Percentiles rank a stretch among this genome's conserved stretches.
These are phyloP conservation scores for Daldinia bambusicola DNA, from an alignment of 495 filamentous ascomycete genomes.

Conservation along the genomic window DNA sequence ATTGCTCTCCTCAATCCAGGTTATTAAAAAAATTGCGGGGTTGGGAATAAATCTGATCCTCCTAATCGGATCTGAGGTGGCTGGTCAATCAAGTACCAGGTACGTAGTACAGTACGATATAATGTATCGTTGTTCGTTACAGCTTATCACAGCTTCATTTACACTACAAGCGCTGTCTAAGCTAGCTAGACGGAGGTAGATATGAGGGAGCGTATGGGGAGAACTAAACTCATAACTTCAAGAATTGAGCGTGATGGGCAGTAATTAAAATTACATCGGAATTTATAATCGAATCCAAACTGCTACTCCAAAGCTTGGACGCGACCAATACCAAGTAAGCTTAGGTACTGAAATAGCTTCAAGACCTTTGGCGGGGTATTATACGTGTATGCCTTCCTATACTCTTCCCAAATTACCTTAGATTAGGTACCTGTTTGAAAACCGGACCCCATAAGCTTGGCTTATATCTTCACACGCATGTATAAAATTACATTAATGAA, in stretches of 20 bases:
- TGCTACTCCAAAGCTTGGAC: no score
- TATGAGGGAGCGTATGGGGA: no score
- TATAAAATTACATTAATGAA: background rate
- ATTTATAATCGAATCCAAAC: no score
- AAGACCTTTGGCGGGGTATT: background rate
- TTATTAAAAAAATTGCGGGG: background rate
- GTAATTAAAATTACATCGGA: no score
- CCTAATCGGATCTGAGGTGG: constrained; percentile 1
- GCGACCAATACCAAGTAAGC: background rate
- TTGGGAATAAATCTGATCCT: background rate
- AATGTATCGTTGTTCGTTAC: no score
- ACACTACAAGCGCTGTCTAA: no score
- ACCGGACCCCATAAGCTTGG: background rate
- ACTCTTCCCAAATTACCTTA: background rate
- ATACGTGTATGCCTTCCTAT: no score
- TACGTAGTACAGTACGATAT: no score
- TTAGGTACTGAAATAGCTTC: background rate
- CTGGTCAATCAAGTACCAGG: background rate
- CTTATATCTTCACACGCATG: background rate
- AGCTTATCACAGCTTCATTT: no score
- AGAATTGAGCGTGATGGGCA: no score
- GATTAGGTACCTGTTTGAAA: background rate
- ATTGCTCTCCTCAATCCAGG: background rate
- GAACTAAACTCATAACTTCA: no score
- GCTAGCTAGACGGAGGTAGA: no score